These are phyloP conservation scores for Protea cynaroides DNA, from an alignment of 164 flowering plant genomes.

Conservation along the genomic window DNA sequence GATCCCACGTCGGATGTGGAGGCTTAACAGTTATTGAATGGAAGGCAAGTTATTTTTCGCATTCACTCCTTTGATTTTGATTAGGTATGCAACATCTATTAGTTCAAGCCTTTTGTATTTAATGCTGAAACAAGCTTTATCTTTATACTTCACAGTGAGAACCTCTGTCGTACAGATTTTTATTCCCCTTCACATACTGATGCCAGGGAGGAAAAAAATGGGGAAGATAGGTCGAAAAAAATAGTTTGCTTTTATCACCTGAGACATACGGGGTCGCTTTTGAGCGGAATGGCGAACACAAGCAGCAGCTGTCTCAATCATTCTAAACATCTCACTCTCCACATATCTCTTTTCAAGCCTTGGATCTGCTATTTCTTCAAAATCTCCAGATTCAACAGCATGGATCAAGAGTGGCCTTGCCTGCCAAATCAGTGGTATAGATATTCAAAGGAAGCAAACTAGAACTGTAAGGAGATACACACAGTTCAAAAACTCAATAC, in stretches of 20 bases:
- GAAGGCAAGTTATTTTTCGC: too few species aligned
- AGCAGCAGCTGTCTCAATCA: constrained; percentile 71
- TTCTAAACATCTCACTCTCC: constrained; percentile 45
- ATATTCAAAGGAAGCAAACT: not conserved
- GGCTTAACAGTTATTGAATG: too few species aligned
- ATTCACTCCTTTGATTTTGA: too few species aligned
- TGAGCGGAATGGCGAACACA: constrained; percentile 68
- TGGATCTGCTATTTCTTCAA: constrained; percentile 45
- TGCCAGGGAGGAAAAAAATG: too few species aligned
- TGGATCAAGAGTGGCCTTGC: constrained; percentile 52
- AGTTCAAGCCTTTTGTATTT: too few species aligned
- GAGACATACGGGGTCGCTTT: constrained; percentile 61
- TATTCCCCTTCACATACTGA: too few species aligned
- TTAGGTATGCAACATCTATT: too few species aligned
- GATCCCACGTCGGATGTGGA: too few species aligned
- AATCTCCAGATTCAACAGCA: constrained; percentile 49
- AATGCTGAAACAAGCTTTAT: too few species aligned
- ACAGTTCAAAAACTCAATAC: not conserved
- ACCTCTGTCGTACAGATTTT: too few species aligned
- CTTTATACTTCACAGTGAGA: too few species aligned
- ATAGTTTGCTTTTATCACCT: constrained; percentile 28
- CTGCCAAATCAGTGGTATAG: constrained; percentile 26
- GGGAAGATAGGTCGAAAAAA: too few species aligned
- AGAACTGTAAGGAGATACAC: not conserved
- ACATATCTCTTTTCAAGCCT: constrained; percentile 50